Evolutionary conservation across 2,329 filamentous ascomycete genomes (phyloP).

Genomic region (Cercospora citrullina): DNA sequence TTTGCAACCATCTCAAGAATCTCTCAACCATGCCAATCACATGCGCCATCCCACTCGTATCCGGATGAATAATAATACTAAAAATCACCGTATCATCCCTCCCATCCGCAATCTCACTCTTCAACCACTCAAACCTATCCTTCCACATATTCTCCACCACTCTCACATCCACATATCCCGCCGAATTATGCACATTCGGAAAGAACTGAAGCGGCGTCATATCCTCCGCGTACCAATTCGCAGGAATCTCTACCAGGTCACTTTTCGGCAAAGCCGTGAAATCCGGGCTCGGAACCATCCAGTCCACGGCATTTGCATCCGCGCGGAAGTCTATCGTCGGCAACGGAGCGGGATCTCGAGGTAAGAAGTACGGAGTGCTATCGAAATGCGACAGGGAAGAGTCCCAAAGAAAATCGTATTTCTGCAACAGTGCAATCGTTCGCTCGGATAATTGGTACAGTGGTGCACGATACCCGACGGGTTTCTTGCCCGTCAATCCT

Average conservation of each 20-base stretch:
- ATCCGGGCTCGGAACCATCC: slow-evolving; percentile 49
- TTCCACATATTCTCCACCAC: slow-evolving; percentile 63
- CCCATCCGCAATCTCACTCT: slow-evolving; percentile 40
- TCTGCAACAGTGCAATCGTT: slow-evolving; percentile 51
- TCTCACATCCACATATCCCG: slow-evolving; percentile 59
- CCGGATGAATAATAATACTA: slow-evolving; percentile 57
- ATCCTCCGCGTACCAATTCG: slow-evolving; percentile 56
- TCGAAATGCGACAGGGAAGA: slow-evolving; percentile 54
- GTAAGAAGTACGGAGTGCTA: slow-evolving; percentile 52
- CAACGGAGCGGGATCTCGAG: slow-evolving; percentile 43
- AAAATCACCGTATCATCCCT: slow-evolving; percentile 47
- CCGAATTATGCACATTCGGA: slow-evolving; percentile 52
- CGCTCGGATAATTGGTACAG: slow-evolving; percentile 53
- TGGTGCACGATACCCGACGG: slow-evolving; percentile 54
- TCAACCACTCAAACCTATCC: slow-evolving; percentile 59
- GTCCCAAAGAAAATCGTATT: slow-evolving; percentile 54
- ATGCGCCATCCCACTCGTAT: slow-evolving; percentile 62
- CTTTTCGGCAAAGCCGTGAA: slow-evolving; percentile 35
- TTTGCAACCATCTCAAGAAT: slow-evolving; percentile 53
- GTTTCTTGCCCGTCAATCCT: slow-evolving; percentile 47
- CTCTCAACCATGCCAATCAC: slow-evolving; percentile 59
- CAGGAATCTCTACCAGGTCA: slow-evolving; percentile 50
- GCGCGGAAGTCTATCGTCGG: slow-evolving; percentile 44
- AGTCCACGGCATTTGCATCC: slow-evolving; percentile 41
- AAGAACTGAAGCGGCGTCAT: slow-evolving; percentile 53